Evolutionary conservation across 129 eudicot species (phyloP).

Genomic region (Flaveria linearis): DNA sequence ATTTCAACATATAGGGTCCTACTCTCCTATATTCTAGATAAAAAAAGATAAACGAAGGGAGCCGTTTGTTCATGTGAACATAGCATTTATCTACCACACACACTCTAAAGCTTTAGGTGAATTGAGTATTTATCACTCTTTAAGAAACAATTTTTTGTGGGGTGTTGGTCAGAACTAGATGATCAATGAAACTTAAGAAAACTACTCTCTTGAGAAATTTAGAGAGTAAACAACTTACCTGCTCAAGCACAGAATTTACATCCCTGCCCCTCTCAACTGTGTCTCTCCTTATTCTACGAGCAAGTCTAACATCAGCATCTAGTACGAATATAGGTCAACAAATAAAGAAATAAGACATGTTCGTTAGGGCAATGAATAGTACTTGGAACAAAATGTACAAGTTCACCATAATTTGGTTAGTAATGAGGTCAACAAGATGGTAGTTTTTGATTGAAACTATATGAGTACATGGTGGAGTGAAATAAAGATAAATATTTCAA

Average conservation of each 20-base stretch:
- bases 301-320: constrained; percentile 99
- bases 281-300: constrained; percentile 99
- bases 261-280: constrained; percentile 99
- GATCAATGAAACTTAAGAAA: constrained; percentile 17
- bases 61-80: not conserved
- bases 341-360: constrained; percentile 12
- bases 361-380: constrained; percentile 18
- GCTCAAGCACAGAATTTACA: constrained; percentile 93
- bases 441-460: constrained; percentile 3
- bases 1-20: constrained; percentile 12
- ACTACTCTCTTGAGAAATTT: not conserved
- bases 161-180: constrained; percentile 16
- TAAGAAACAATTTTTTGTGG: not conserved
- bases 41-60: not conserved
- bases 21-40: constrained; percentile 2
- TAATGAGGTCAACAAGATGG: constrained; percentile 6
- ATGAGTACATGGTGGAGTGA: not conserved
- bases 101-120: constrained; percentile 8
- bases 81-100: constrained; percentile 14
- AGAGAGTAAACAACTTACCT: constrained; percentile 52
- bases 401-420: constrained; percentile 4
- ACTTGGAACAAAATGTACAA: constrained; percentile 13
- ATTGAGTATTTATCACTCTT: not conserved
- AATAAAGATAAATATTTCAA: not conserved
- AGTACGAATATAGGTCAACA: constrained; percentile 34